Evolutionary conservation across 1,139 yeast genomes (phyloP), one percentile per base, ranked within the genome.

Genomic region (Meyerozyma guilliermondii): DNA sequence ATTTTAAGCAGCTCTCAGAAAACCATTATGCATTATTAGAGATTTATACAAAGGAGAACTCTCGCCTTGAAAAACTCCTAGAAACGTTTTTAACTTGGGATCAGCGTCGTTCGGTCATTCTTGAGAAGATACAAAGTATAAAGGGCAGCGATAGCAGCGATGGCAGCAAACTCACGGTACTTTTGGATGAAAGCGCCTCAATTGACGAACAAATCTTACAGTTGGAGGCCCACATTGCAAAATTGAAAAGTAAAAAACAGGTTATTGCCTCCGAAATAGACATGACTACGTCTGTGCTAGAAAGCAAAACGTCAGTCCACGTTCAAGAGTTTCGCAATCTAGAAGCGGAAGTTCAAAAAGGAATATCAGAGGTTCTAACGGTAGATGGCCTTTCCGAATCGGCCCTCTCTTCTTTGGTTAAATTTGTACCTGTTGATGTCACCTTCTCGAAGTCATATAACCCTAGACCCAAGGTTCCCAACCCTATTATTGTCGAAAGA

Each of bases 221-320:
- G 0, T 50, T 80, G 31, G 81, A 80, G 46, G 42, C 49, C 4
- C 62, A 66, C 42, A 52, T 81, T 16, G 39, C 40, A 5, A 54
- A 56, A 7, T 51, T 80, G 18, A 67, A 62, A 40, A 54, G 57
- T 2, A 77, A 75, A 50, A 71, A 69, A 43, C 51, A 47, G 4
- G 50, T 68, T 0, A 45, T 81, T 1, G 55, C 55, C 14, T 47
- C 54, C 5, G 86, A 80, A 54, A 66, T 80, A 11, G 62, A 63
- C 13, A 69, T 68, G 34, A 74, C 85, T 0, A 72, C 76, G 49
- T 76, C 81, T n/a, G 70, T 76, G 4, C 62, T 78, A 35, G 82
- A 78, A 45, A 76, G 81, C 48, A 64, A 67, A 43, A 60, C 79
- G 0, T 68, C 79, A 0, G 61, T 66, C 35, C 74, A 67, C 47